Conservation (phyloP, 805 yeast species). For the Kazachstania viticola region DNA sequence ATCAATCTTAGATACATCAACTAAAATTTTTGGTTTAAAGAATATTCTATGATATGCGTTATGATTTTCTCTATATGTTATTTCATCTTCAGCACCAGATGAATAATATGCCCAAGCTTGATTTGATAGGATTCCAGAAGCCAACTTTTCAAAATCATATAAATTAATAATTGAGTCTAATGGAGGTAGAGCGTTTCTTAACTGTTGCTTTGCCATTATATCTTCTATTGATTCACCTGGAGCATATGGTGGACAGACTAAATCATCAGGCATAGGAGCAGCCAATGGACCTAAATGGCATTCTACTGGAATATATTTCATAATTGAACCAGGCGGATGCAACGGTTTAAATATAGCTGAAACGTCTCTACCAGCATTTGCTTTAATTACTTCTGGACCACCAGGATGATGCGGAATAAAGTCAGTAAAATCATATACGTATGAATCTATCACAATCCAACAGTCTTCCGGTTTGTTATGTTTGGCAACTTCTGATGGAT, state of each 20-base stretch:
- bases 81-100: slow-evolving; percentile 87
- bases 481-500: slow-evolving; percentile 46
- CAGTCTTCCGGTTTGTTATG: slow-evolving; percentile 67
- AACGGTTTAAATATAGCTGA: slow-evolving; percentile 78
- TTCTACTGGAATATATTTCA: slow-evolving; percentile 43
- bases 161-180: slow-evolving; percentile 60
- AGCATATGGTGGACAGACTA: slow-evolving; percentile 21
- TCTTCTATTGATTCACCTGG: slow-evolving; percentile 27
- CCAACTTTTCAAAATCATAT: slow-evolving; percentile 80
- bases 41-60: slow-evolving; percentile 78
- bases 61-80: slow-evolving; percentile 82
- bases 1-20: slow-evolving; percentile 70
- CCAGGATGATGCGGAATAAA: slow-evolving; percentile 77
- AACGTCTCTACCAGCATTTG: slow-evolving; percentile 77
- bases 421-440: slow-evolving; percentile 66
- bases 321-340: slow-evolving; percentile 82
- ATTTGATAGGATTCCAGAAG: slow-evolving; percentile 63
- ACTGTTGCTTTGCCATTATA: slow-evolving; percentile 15
- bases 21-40: slow-evolving; percentile 74
- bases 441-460: slow-evolving; percentile 76
- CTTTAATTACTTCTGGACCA: slow-evolving; percentile 59
- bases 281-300: slow-evolving; percentile 51
- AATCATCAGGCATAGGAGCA: slow-evolving; percentile 22
- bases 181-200: slow-evolving; percentile 48
- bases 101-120: slow-evolving; percentile 91